These are phyloP conservation scores for Aureobasidium sp. DNA, from an alignment of 2,329 filamentous ascomycete species.

Conservation along the genomic window DNA sequence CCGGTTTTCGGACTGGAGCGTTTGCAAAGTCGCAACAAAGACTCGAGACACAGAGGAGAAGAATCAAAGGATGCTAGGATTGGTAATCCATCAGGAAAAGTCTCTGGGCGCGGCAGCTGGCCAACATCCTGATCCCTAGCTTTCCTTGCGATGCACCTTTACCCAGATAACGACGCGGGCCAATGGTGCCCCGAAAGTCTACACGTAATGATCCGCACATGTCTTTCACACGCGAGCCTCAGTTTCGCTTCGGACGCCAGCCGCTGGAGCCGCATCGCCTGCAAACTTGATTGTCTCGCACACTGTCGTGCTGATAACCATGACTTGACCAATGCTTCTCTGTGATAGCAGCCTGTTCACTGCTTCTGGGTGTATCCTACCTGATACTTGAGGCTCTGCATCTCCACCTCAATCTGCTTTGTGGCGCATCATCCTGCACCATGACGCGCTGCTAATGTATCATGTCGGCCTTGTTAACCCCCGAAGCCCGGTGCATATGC, in stretches of 20 bases:
- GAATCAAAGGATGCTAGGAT: neutral
- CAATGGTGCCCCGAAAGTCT: constrained; percentile 8
- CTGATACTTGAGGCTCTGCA: constrained; percentile 2
- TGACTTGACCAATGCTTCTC: too few species aligned
- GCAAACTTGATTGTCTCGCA: neutral
- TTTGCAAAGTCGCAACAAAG: neutral
- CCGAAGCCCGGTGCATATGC: neutral
- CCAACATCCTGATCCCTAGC: neutral
- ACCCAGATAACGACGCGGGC: constrained; percentile 11
- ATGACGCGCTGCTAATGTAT: neutral
- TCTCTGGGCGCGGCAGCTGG: neutral
- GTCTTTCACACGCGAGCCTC: neutral
- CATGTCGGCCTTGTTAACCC: neutral
- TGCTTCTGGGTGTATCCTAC: neutral
- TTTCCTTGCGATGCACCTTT: neutral
- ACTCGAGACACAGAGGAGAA: neutral
- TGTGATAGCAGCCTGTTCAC: neutral
- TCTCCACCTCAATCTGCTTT: neutral
- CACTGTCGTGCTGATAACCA: neutral
- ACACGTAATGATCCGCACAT: constrained; percentile 14
- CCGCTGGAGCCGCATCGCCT: neutral
- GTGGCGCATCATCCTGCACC: neutral
- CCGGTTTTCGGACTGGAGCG: neutral
- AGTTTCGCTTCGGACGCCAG: neutral
- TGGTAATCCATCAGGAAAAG: constrained; percentile 4